These are phyloP conservation scores for Gloeophyllum trabeum DNA, from an alignment of 768 basidiomycete species.

Conservation along the genomic window DNA sequence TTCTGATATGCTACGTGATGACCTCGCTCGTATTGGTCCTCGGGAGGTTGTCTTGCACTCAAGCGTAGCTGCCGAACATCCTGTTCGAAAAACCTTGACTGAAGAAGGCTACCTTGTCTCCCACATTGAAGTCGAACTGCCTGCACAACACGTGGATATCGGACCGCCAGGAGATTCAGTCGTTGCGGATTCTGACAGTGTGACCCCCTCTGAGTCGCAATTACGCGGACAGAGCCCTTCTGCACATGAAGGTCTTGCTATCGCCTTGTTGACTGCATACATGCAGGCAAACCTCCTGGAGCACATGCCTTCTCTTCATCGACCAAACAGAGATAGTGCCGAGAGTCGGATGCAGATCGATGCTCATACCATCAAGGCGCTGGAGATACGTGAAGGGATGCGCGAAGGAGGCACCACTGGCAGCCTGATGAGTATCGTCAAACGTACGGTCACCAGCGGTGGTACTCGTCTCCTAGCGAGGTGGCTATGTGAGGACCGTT, in stretches of 20 bases:
- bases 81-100: slow-evolving; percentile 33
- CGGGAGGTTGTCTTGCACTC: slow-evolving; percentile 68
- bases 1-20: slow-evolving; percentile 55
- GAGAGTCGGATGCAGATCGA: slow-evolving; percentile 78
- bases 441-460: slow-evolving; percentile 66
- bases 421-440: slow-evolving; percentile 63
- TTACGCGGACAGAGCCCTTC: slow-evolving; percentile 11
- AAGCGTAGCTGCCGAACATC: slow-evolving; percentile 26
- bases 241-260: slow-evolving; percentile 39
- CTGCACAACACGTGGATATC: neutral
- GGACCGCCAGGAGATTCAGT: neutral
- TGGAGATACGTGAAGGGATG: slow-evolving; percentile 71
- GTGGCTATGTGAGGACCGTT: slow-evolving; percentile 57
- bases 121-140: slow-evolving; percentile 18
- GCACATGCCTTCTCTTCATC: slow-evolving; percentile 55
- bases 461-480: slow-evolving; percentile 66
- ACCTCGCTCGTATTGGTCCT: slow-evolving; percentile 72
- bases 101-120: slow-evolving; percentile 50
- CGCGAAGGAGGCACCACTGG: slow-evolving; percentile 66
- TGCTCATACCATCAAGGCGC: slow-evolving; percentile 77
- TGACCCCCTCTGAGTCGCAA: slow-evolving; percentile 4
- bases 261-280: slow-evolving; percentile 52
- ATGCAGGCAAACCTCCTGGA: slow-evolving; percentile 63
- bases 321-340: slow-evolving; percentile 43
- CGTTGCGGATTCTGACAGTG: slow-evolving; percentile 10